Percentiles rank a stretch among this genome's conserved stretches.
phyloP scores from a whole-genome alignment of 164 flowering plant species.

The Stephania japonica region DNA sequence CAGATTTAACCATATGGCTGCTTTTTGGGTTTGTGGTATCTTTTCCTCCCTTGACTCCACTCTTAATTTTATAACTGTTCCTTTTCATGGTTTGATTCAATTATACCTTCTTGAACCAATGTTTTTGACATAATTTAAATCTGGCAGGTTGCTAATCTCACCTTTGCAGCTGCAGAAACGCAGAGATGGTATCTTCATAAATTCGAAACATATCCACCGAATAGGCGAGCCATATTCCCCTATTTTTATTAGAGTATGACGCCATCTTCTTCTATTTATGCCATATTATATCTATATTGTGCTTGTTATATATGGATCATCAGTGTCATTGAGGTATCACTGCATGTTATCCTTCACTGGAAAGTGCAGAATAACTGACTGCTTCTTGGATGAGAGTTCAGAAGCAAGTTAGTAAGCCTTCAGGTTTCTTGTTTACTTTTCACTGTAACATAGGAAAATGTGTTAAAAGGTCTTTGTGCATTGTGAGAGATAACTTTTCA shows the following conservation, averaged over 20 bases:
- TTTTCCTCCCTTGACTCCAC: neutral
- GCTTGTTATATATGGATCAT: neutral
- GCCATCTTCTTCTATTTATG: neutral
- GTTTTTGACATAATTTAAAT: no score
- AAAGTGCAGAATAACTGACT: neutral
- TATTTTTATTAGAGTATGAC: conserved; percentile 33
- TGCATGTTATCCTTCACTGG: neutral
- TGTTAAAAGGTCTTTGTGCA: neutral
- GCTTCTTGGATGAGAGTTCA: neutral
- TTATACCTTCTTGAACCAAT: neutral
- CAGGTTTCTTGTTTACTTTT: neutral
- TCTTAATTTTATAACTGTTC: neutral
- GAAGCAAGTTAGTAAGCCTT: neutral
- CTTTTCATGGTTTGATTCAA: neutral
- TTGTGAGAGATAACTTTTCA: neutral
- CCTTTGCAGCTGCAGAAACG: conserved; percentile 71
- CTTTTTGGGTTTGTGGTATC: conserved; percentile 75
- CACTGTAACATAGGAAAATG: neutral
- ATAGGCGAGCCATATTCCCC: conserved; percentile 68
- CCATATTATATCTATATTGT: neutral
- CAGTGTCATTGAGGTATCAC: neutral
- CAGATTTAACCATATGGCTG: conserved; percentile 70
- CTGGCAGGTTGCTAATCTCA: conserved; percentile 67
- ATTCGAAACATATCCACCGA: conserved; percentile 64
- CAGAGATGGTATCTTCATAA: conserved; percentile 79